Conservation (phyloP, 164 flowering plant species). For the Aristolochia contorta region DNA sequence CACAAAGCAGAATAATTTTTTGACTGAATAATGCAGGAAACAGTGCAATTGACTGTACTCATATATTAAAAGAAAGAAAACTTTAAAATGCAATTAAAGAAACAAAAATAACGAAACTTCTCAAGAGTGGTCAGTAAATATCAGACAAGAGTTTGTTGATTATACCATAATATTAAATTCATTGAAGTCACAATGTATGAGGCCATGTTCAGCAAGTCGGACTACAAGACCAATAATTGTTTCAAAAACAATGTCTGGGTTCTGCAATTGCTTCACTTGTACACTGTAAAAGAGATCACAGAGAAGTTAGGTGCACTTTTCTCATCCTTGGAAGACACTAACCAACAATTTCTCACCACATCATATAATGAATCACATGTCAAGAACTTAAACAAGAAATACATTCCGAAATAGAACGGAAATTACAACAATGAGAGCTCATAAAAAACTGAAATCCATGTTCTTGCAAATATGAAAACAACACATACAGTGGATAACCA, state of each 20-base stretch:
- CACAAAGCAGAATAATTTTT: no score
- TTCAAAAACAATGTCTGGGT: constrained; percentile 76
- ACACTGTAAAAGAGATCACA: constrained; percentile 33
- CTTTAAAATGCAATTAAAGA: no score
- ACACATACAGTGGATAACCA: constrained; percentile 97
- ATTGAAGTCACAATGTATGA: constrained; percentile 95
- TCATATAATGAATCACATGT: neutral
- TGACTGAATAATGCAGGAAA: no score
- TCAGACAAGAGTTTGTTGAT: neutral
- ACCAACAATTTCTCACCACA: neutral
- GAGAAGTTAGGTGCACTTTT: neutral
- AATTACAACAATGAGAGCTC: neutral
- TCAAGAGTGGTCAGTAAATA: no score
- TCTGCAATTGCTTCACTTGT: constrained; percentile 80
- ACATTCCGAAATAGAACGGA: neutral
- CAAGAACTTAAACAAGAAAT: neutral
- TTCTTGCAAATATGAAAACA: constrained; percentile 18
- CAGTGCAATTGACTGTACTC: no score
- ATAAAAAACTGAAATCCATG: neutral
- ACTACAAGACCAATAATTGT: constrained; percentile 65
- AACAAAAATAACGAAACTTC: no score
- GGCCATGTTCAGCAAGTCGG: constrained; percentile 90
- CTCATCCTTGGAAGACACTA: neutral
- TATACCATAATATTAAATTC: constrained; percentile 96
- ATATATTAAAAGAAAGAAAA: no score